phyloP scores from a whole-genome alignment of 192 early-diverging fungal species.

The Linnemannia hyalina region DNA sequence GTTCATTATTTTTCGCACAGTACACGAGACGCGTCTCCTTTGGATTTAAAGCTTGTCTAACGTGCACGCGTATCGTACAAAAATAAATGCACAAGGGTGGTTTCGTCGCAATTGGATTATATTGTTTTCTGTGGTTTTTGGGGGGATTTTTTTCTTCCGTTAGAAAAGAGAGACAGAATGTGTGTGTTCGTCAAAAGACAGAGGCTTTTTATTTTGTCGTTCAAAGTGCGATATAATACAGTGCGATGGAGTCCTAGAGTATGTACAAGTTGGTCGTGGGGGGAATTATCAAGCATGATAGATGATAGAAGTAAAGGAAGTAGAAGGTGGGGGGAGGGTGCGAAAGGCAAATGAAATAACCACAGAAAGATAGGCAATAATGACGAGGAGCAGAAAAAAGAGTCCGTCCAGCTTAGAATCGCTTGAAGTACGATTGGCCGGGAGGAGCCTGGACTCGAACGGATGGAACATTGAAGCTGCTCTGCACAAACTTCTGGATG shows the following conservation, averaged over 20 bases:
- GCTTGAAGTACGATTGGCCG: background rate
- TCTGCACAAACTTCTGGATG: slow-evolving; percentile 53
- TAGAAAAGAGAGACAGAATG: background rate
- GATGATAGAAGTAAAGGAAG: too few relatives aligned
- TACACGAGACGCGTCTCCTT: background rate
- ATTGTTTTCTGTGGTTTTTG: background rate
- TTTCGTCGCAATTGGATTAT: background rate
- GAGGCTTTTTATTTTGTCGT: background rate
- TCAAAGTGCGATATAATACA: background rate
- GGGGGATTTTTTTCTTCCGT: background rate
- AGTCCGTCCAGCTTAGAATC: background rate
- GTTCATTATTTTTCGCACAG: background rate
- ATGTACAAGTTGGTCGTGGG: background rate
- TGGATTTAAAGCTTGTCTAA: background rate
- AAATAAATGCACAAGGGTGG: too few relatives aligned
- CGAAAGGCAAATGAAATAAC: background rate
- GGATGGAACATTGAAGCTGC: slow-evolving; percentile 8
- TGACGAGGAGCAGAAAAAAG: too few relatives aligned
- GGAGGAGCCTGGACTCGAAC: background rate
- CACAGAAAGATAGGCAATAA: background rate
- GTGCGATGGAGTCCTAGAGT: background rate
- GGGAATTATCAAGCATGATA: background rate
- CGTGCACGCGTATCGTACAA: background rate
- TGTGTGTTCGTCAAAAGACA: background rate
- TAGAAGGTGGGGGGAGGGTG: background rate